Percentiles rank a stretch among this genome's conserved stretches.
Conservation (phyloP, 495 filamentous ascomycete species). For the Neurospora tetrasperma region DNA sequence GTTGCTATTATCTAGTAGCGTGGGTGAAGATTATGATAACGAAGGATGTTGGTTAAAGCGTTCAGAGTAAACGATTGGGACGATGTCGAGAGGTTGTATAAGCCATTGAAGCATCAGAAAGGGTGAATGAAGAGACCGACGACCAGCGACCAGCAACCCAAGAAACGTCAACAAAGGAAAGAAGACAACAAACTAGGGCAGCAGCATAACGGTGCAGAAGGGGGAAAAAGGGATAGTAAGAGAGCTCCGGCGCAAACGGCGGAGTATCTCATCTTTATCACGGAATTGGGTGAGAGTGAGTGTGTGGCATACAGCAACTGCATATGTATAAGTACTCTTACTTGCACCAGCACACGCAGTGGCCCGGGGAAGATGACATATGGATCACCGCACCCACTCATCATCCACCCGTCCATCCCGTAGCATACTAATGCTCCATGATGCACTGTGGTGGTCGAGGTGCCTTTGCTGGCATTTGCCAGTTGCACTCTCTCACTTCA, state of each 20-base stretch:
- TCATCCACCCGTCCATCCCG: background rate
- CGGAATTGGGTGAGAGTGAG: background rate
- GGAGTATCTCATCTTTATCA: slow-evolving; percentile 7
- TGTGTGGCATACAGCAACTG: background rate
- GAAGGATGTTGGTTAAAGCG: slow-evolving; percentile 14
- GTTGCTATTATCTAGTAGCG: slow-evolving; percentile 14
- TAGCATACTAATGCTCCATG: background rate
- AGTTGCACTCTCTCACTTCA: background rate
- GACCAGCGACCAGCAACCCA: slow-evolving; percentile 18
- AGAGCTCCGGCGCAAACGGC: slow-evolving; percentile 2
- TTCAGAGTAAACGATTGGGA: background rate
- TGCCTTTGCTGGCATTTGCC: background rate
- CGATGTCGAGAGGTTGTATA: slow-evolving; percentile 6
- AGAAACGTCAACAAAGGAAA: slow-evolving; percentile 7
- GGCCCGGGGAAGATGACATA: background rate
- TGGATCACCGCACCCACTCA: background rate
- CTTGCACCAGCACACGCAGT: background rate
- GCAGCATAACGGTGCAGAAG: slow-evolving; percentile 6
- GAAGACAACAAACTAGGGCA: slow-evolving; percentile 1
- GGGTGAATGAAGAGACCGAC: slow-evolving; percentile 18
- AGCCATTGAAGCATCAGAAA: slow-evolving; percentile 4
- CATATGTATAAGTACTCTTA: background rate
- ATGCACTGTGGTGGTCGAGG: background rate
- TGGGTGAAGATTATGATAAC: slow-evolving; percentile 12
- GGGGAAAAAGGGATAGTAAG: background rate